These are phyloP conservation scores for Fragilaria crotonensis DNA, from an alignment of 108 stramenopile species.

Conservation along the genomic window DNA sequence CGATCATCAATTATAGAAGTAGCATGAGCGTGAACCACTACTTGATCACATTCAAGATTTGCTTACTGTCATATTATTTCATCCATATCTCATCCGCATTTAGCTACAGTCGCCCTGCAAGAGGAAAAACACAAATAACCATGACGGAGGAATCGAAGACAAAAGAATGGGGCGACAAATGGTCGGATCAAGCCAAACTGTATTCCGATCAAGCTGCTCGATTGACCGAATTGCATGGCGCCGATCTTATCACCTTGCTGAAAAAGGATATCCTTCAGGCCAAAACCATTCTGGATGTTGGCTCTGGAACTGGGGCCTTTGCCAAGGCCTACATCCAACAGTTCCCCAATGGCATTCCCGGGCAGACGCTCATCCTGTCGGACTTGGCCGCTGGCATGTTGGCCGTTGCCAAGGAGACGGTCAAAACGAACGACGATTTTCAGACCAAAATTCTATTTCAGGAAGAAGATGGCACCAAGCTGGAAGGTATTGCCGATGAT, in stretches of 20 bases:
- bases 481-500: constrained; percentile 5
- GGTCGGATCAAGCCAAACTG: constrained; percentile 7
- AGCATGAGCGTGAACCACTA: too few species aligned
- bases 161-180: too few species aligned
- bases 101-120: too few species aligned
- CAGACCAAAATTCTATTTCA: constrained; percentile 14
- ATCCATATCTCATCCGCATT: too few species aligned
- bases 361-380: constrained; percentile 7
- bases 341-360: constrained; percentile 10
- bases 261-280: constrained; percentile 6
- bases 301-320: constrained; percentile 12
- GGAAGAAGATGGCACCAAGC: constrained; percentile 13
- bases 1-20: too few species aligned
- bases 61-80: too few species aligned
- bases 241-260: constrained; percentile 6
- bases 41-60: too few species aligned
- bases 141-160: too few species aligned
- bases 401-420: constrained; percentile 1
- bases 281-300: constrained; percentile 20
- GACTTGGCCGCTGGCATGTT: neutral
- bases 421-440: neutral
- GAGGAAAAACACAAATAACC: too few species aligned
- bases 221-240: constrained; percentile 11
- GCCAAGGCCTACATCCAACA: constrained; percentile 7
- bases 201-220: constrained; percentile 11